phyloP scores from a whole-genome alignment of 331 rosid genomes.

The Malus hybrid region DNA sequence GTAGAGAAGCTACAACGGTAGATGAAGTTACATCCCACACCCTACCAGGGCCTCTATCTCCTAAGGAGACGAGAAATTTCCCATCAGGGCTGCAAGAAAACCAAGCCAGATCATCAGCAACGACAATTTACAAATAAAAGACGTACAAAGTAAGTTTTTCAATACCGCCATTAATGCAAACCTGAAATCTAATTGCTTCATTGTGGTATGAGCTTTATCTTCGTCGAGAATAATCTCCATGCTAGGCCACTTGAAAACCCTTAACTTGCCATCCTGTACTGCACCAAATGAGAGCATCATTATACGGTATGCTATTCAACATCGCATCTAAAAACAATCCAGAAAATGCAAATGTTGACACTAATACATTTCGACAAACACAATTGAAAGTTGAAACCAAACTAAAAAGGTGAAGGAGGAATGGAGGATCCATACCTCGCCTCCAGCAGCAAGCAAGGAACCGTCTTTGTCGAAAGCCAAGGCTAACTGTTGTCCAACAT shows the following conservation, averaged over 20 bases:
- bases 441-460: conserved; percentile 73
- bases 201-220: conserved; percentile 49
- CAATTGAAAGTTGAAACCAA: not conserved
- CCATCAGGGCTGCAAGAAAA: conserved; percentile 68
- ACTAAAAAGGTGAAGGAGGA: conserved; percentile 9
- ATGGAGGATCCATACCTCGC: conserved; percentile 50
- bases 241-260: conserved; percentile 91
- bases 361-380: not conserved
- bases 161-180: conserved; percentile 8
- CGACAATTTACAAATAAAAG: conserved; percentile 13
- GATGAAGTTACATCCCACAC: conserved; percentile 82
- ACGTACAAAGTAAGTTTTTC: not conserved
- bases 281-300: conserved; percentile 47
- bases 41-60: conserved; percentile 73
- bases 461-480: conserved; percentile 67
- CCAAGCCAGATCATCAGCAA: conserved; percentile 18
- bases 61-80: conserved; percentile 70
- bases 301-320: conserved; percentile 21
- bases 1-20: conserved; percentile 43
- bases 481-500: conserved; percentile 74
- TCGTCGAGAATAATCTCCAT: conserved; percentile 59
- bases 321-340: not conserved
- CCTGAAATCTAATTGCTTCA: conserved; percentile 90
- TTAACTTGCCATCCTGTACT: conserved; percentile 89
- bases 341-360: not conserved